phyloP scores from a whole-genome alignment of 1,284 basidiomycete genomes.

The Marasmius oreades region DNA sequence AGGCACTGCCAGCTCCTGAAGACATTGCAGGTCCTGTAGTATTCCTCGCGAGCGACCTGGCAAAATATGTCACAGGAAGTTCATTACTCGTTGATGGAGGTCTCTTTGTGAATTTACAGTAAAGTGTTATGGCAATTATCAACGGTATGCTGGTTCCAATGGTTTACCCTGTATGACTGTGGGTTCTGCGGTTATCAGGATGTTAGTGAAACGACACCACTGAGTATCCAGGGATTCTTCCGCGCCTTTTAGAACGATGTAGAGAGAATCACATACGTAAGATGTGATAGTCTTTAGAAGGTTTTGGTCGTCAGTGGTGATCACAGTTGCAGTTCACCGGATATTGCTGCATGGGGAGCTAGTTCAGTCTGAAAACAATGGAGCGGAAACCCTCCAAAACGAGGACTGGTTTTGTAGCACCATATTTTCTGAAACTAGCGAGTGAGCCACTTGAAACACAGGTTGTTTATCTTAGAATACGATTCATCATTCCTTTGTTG shows the following conservation, averaged over 20 bases:
- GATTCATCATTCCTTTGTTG: background rate
- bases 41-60: constrained; percentile 74
- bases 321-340: constrained; percentile 36
- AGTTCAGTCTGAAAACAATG: constrained; percentile 55
- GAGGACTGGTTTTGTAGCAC: constrained; percentile 40
- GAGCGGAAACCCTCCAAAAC: constrained; percentile 37
- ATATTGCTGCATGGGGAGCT: constrained; percentile 46
- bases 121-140: constrained; percentile 14
- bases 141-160: constrained; percentile 29
- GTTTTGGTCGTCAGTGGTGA: constrained; percentile 30
- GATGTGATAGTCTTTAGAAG: constrained; percentile 60
- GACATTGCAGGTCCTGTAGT: constrained; percentile 78
- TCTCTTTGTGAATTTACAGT: constrained; percentile 77
- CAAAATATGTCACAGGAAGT: constrained; percentile 67
- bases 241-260: constrained; percentile 56
- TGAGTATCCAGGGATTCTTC: constrained; percentile 48
- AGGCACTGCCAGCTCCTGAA: constrained; percentile 47
- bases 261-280: constrained; percentile 37
- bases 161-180: constrained; percentile 41
- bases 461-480: background rate
- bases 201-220: constrained; percentile 52
- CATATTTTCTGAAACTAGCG: constrained; percentile 41
- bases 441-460: background rate
- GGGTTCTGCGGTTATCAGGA: constrained; percentile 53
- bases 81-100: constrained; percentile 77